Percentiles rank a stretch among this genome's conserved stretches.
These are phyloP conservation scores for Cyclostephanos tholiformis DNA, from an alignment of 108 stramenopile genomes.

Conservation along the genomic window DNA sequence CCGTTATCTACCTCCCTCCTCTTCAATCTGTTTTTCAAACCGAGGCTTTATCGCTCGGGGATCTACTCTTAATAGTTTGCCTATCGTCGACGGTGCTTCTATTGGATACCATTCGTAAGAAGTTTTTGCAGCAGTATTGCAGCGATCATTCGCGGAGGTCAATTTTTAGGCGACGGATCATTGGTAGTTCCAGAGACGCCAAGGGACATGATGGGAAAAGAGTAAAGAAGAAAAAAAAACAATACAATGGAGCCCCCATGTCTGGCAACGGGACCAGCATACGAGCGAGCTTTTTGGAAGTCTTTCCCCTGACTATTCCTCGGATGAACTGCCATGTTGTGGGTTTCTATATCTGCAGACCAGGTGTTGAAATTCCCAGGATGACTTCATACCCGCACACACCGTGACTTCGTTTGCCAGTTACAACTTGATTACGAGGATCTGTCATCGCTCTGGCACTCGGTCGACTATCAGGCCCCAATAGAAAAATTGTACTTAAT, in stretches of 20 bases:
- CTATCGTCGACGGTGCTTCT: constrained; percentile 84
- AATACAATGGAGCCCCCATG: not conserved
- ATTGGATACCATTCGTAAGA: constrained; percentile 90
- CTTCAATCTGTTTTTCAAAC: constrained; percentile 95
- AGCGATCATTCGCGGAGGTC: constrained; percentile 52
- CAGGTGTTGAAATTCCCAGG: too few relatives aligned
- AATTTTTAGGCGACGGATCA: constrained; percentile 26
- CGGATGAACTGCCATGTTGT: too few relatives aligned
- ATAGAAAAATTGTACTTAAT: too few relatives aligned
- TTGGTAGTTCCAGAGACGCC: constrained; percentile 2
- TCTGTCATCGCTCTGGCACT: too few relatives aligned
- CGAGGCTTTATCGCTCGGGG: constrained; percentile 80
- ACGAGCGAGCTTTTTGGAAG: constrained; percentile 2
- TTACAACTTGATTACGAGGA: too few relatives aligned
- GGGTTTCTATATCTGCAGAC: too few relatives aligned
- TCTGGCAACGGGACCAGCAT: constrained; percentile 12
- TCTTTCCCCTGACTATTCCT: too few relatives aligned
- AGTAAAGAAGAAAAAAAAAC: constrained; percentile 12
- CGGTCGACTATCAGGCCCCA: too few relatives aligned
- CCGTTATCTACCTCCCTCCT: constrained; percentile 90
- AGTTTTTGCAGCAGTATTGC: constrained; percentile 76
- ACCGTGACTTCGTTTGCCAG: too few relatives aligned
- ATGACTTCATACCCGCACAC: too few relatives aligned
- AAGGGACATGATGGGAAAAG: not conserved
- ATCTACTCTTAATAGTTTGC: constrained; percentile 74